A percentile compares a stretch with the other conserved stretches of the same genome.
Evolutionary conservation across 805 yeast species (phyloP).

Genomic region (Saturnispora hagleri): DNA sequence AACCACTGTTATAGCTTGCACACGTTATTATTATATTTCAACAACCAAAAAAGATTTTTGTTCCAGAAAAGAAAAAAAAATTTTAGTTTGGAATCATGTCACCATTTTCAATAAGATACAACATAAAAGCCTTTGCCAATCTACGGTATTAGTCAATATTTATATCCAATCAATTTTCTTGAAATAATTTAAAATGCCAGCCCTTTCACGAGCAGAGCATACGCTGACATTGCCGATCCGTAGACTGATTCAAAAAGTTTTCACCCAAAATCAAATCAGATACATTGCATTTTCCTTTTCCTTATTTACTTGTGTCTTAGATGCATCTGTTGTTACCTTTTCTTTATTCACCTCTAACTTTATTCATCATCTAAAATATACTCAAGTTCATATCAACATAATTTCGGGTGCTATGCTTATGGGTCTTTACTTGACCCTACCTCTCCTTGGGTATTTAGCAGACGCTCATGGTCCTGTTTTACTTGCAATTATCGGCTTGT

Average conservation of each 20-base stretch:
- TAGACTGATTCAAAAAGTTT: constrained; percentile 31
- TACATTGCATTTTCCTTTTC: constrained; percentile 47
- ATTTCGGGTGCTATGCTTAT: constrained; percentile 66
- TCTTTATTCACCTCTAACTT: constrained; percentile 71
- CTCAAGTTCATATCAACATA: constrained; percentile 57
- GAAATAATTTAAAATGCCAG: constrained; percentile 10
- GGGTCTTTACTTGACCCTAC: constrained; percentile 81
- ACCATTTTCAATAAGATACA: not conserved
- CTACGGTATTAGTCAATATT: not conserved
- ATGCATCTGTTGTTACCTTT: constrained; percentile 78
- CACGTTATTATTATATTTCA: too few relatives aligned
- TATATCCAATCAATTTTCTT: not conserved
- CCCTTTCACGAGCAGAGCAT: constrained; percentile 28
- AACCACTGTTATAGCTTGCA: too few relatives aligned
- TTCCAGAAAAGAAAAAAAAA: not conserved
- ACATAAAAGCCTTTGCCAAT: not conserved
- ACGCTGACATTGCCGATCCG: constrained; percentile 38
- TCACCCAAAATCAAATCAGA: constrained; percentile 36
- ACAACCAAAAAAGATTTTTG: not conserved
- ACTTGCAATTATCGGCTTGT: constrained; percentile 50
- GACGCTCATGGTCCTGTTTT: constrained; percentile 81
- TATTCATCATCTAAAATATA: constrained; percentile 45
- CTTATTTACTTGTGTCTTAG: constrained; percentile 55
- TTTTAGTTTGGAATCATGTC: not conserved
- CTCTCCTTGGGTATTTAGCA: constrained; percentile 71